Percentiles rank a stretch among this genome's conserved stretches.
phyloP scores from a whole-genome alignment of 768 basidiomycete genomes.

The Boletus tomentosulus region DNA sequence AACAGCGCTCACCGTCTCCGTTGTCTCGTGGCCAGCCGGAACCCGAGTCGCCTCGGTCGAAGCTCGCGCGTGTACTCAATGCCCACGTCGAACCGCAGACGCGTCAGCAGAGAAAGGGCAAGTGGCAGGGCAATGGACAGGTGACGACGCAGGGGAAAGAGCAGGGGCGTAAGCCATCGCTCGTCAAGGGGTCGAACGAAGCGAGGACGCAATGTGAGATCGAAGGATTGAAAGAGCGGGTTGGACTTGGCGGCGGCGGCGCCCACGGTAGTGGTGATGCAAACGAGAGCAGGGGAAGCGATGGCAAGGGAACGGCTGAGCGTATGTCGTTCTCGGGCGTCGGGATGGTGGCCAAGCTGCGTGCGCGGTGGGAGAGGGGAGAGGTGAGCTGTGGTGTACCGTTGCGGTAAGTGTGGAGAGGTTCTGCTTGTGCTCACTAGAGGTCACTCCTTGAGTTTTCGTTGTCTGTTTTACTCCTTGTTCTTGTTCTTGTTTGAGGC shows the following conservation, averaged over 20 bases:
- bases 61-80: conserved; percentile 18
- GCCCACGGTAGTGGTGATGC: neutral
- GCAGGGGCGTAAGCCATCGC: neutral
- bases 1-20: neutral
- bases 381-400: neutral
- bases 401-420: neutral
- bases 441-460: neutral
- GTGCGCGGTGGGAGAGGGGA: conserved; percentile 18
- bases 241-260: too few species aligned
- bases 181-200: conserved; percentile 6
- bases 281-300: neutral
- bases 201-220: conserved; percentile 3
- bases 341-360: conserved; percentile 20
- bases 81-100: neutral
- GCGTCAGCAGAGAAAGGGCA: too few species aligned
- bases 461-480: neutral
- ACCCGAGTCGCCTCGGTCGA: conserved; percentile 18
- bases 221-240: neutral
- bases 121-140: too few species aligned
- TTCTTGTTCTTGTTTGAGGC: neutral
- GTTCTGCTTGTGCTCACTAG: neutral
- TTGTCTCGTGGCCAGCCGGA: too few species aligned
- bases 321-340: conserved; percentile 1
- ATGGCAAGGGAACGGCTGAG: neutral
- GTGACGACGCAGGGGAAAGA: too few species aligned